phyloP scores from a whole-genome alignment of 176 grass and related monocot genomes.

The Secale cereale region DNA sequence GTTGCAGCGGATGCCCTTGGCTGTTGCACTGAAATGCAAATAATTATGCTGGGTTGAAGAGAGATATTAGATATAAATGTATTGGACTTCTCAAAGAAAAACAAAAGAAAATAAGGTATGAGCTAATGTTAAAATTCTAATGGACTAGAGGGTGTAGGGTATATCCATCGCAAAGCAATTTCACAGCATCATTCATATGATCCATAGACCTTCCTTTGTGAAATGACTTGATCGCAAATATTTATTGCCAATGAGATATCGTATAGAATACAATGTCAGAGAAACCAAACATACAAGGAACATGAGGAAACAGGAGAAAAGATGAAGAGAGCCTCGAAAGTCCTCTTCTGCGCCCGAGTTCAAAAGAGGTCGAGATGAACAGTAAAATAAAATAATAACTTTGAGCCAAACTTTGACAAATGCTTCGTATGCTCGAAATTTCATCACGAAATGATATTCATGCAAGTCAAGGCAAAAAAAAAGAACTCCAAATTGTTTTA shows the following conservation, averaged over 20 bases:
- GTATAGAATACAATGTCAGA: neutral
- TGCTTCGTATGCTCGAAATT: too few relatives aligned
- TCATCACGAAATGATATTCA: too few relatives aligned
- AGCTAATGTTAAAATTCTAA: neutral
- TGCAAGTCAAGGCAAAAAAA: too few relatives aligned
- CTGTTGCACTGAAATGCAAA: too few relatives aligned
- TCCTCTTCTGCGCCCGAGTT: too few relatives aligned
- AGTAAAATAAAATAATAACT: too few relatives aligned
- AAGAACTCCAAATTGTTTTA: too few relatives aligned
- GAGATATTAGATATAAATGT: too few relatives aligned
- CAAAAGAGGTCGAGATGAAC: too few relatives aligned
- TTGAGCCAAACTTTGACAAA: too few relatives aligned
- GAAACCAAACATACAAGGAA: neutral
- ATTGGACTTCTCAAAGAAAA: neutral
- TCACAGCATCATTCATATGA: neutral
- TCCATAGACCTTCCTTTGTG: neutral
- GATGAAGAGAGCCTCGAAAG: neutral
- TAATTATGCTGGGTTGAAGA: too few relatives aligned
- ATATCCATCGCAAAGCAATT: neutral
- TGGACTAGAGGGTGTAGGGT: neutral
- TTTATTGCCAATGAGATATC: neutral
- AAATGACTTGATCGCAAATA: neutral
- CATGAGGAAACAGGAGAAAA: neutral
- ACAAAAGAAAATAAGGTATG: neutral
- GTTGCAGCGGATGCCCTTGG: too few relatives aligned